phyloP scores from a whole-genome alignment of 1,139 yeast species.

The Candida dubliniensis region DNA sequence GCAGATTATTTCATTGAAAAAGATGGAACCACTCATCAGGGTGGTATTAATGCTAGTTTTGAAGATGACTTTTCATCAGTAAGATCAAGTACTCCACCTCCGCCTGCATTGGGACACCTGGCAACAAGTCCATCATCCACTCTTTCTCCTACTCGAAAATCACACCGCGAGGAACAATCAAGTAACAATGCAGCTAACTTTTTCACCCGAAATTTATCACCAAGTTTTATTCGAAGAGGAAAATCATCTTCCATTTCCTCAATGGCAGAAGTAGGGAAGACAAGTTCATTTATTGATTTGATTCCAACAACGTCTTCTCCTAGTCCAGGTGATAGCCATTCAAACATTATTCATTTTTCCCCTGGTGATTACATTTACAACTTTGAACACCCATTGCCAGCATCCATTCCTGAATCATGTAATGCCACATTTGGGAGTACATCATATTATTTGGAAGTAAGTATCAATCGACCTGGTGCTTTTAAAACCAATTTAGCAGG shows the following conservation, averaged over 20 bases:
- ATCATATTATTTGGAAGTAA: slow-evolving; percentile 64
- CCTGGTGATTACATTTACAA: slow-evolving; percentile 93
- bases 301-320: slow-evolving; percentile 10
- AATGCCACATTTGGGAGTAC: slow-evolving; percentile 81
- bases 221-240: slow-evolving; percentile 40
- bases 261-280: slow-evolving; percentile 16
- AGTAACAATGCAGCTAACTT: slow-evolving; percentile 16
- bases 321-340: slow-evolving; percentile 14
- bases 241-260: slow-evolving; percentile 34
- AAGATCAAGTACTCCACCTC: slow-evolving; percentile 17
- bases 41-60: slow-evolving; percentile 24
- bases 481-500: slow-evolving; percentile 77
- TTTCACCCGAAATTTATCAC: slow-evolving; percentile 30
- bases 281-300: slow-evolving; percentile 13
- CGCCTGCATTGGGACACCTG: slow-evolving; percentile 20
- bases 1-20: slow-evolving; percentile 51
- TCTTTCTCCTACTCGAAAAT: slow-evolving; percentile 2
- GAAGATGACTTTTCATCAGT: slow-evolving; percentile 33
- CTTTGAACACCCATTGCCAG: slow-evolving; percentile 85
- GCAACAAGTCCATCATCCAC: slow-evolving; percentile 6
- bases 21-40: slow-evolving; percentile 17
- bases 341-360: slow-evolving; percentile 27
- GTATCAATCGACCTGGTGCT: slow-evolving; percentile 74
- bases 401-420: slow-evolving; percentile 80
- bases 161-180: slow-evolving; percentile 5